phyloP scores from a whole-genome alignment of 345 rosid species.

The Viola odorata region DNA sequence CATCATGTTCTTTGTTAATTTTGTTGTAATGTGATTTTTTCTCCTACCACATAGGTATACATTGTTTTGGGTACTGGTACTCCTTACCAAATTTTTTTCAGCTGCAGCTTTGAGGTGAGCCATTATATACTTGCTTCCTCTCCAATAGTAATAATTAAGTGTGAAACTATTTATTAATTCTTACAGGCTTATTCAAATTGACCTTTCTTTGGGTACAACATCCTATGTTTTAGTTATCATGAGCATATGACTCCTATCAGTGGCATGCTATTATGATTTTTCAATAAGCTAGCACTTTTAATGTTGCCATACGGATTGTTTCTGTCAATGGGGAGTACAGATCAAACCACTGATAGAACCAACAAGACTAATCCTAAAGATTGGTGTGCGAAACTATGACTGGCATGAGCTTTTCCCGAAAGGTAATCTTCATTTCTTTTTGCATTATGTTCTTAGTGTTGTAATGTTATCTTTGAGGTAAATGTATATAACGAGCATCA shows the following conservation, averaged over 20 bases:
- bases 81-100: slow-evolving; percentile 67
- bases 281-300: no score
- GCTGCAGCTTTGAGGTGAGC: slow-evolving; percentile 86
- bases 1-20: slow-evolving; percentile 5
- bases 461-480: background rate
- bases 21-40: slow-evolving; percentile 2
- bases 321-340: slow-evolving; percentile 38
- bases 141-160: background rate
- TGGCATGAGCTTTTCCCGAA: slow-evolving; percentile 89
- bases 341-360: slow-evolving; percentile 86
- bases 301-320: background rate
- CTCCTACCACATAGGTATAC: slow-evolving; percentile 51
- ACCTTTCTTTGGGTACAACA: background rate
- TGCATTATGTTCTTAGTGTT: slow-evolving; percentile 3
- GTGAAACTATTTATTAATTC: background rate
- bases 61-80: slow-evolving; percentile 77
- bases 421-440: slow-evolving; percentile 36
- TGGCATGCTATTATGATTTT: no score
- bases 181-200: background rate
- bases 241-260: background rate
- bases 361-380: slow-evolving; percentile 65
- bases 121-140: slow-evolving; percentile 1
- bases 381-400: slow-evolving; percentile 61
- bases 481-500: slow-evolving; percentile 15
- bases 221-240: background rate